These are phyloP conservation scores for Apiospora kogelbergensis DNA, from an alignment of 2,329 filamentous ascomycete species.

Conservation along the genomic window DNA sequence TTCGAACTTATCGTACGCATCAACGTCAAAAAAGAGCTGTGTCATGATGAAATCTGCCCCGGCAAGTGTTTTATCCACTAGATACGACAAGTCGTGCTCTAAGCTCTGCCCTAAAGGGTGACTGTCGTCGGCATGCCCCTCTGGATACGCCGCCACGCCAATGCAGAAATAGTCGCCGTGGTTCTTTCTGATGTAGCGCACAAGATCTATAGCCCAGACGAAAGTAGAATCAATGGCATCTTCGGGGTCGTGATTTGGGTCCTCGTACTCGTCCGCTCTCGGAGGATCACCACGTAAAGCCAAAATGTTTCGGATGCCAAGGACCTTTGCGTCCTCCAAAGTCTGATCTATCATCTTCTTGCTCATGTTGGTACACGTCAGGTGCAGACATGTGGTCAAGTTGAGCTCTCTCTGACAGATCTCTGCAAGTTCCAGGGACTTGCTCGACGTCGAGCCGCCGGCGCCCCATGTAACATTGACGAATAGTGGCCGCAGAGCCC, in stretches of 20 bases:
- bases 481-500: slow-evolving; percentile 86
- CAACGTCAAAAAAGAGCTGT: slow-evolving; percentile 90
- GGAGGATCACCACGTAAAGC: slow-evolving; percentile 91
- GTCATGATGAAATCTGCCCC: slow-evolving; percentile 99
- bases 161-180: slow-evolving; percentile 96
- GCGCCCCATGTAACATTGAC: slow-evolving; percentile 98
- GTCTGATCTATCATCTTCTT: slow-evolving; percentile 81
- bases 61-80: slow-evolving; percentile 87
- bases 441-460: slow-evolving; percentile 85
- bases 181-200: slow-evolving; percentile 80
- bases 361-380: slow-evolving; percentile 99
- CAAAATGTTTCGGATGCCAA: slow-evolving; percentile 92
- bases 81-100: slow-evolving; percentile 81
- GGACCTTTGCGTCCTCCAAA: slow-evolving; percentile 82
- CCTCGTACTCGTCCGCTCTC: slow-evolving; percentile 81
- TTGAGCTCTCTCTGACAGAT: slow-evolving; percentile 90
- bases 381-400: slow-evolving; percentile 90
- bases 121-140: slow-evolving; percentile 90
- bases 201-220: slow-evolving; percentile 83
- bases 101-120: slow-evolving; percentile 69
- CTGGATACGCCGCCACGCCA: slow-evolving; percentile 91
- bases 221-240: slow-evolving; percentile 75
- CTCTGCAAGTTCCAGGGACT: slow-evolving; percentile 92
- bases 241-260: slow-evolving; percentile 56
- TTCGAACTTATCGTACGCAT: slow-evolving; percentile 82